Evolutionary conservation across 768 basidiomycete species (phyloP).

Genomic region (Panus rudis): DNA sequence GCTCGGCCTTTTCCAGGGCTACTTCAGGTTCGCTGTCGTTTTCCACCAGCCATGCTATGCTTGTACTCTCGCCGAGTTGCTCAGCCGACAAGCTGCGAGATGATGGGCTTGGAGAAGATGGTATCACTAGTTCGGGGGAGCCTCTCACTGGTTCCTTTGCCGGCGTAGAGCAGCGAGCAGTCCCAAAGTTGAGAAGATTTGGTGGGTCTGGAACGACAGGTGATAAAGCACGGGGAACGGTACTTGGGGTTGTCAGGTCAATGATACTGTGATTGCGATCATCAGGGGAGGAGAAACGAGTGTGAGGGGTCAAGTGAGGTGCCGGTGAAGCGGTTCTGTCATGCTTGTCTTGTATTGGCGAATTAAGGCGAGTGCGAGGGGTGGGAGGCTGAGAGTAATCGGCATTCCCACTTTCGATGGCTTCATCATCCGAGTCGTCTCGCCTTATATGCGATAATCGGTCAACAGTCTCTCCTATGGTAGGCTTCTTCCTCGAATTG

Average conservation of each 20-base stretch:
- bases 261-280: not conserved
- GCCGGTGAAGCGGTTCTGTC: conserved; percentile 22
- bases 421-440: conserved; percentile 52
- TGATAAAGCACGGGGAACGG: not conserved
- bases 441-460: conserved; percentile 19
- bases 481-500: not conserved
- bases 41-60: conserved; percentile 62
- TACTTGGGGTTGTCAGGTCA: conserved; percentile 1
- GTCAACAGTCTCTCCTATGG: conserved; percentile 1
- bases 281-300: conserved; percentile 14
- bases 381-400: conserved; percentile 2
- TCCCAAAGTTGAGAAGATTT: too few relatives aligned
- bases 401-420: conserved; percentile 37
- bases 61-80: conserved; percentile 20
- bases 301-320: conserved; percentile 24
- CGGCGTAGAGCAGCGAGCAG: not conserved
- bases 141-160: not conserved
- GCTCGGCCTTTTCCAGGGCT: not conserved
- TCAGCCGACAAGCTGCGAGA: conserved; percentile 12
- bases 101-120: conserved; percentile 8
- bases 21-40: conserved; percentile 50
- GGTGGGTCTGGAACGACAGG: too few relatives aligned
- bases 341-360: not conserved
- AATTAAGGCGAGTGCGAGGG: not conserved
- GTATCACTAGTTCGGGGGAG: not conserved